Evolutionary conservation across 202 grass and related monocot genomes (phyloP), one percentile per base, ranked within the genome.

Genomic region (Saccharum hybrid): DNA sequence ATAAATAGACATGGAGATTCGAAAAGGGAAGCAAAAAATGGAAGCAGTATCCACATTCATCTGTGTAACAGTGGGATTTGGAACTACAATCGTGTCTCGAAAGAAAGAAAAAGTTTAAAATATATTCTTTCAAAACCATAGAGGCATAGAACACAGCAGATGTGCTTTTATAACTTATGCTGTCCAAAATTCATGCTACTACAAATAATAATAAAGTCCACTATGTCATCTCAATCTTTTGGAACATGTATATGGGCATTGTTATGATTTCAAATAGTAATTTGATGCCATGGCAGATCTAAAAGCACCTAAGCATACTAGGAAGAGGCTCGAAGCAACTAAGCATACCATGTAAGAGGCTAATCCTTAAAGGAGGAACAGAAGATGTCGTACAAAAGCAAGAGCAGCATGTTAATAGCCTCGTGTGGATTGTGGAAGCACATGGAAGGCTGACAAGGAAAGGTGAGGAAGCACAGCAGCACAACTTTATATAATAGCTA

Each of bases 111-210:
- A 6, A 7, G 52, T 2, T 21, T 56, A 7, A 38, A 82, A 23
- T 38, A 28, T 16, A 66, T 10, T 34, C 43, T 51, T 74, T 74
- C 30, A 83, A 65, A 52, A 74, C 41, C 69, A 23, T 64, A 15
- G 59, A 62, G 59, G 59, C 59, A 28, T 62, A 28, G 12, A 34
- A 2, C 38, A 51, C 15, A 64, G 28, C 57, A 39, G 42, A 64
- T 74, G 40, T 30, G 30, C 6, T 51, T n/a, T 34, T 9, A 22
- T 63, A 63, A 63, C 40, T 40, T 8, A 21, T 2, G 1, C 2
- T 72, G 61, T 21, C 14, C 14, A n/a, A 70, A 31, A 19, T 36
- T 16, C 56, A 63, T 63, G 40, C 34, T 63, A 63, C 49, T 54
- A 46, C 21, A 66, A 66, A 16, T 38, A 52, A 37, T 59, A 72